A percentile compares a stretch with the other conserved stretches of the same genome.
These are phyloP conservation scores for Imleria badia DNA, from an alignment of 768 basidiomycete genomes.

Conservation along the genomic window DNA sequence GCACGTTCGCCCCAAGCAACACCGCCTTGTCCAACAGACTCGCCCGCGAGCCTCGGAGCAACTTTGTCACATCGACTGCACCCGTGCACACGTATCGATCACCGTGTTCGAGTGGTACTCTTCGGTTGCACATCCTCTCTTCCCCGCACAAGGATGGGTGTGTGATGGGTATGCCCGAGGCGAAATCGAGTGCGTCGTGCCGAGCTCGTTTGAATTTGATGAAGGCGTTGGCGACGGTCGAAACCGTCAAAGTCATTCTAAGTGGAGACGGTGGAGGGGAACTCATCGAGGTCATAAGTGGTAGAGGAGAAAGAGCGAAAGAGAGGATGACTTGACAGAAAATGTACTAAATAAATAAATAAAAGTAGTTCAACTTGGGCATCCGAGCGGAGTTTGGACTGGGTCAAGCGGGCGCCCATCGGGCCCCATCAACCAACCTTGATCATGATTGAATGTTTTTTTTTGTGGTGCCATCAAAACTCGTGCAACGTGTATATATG, in stretches of 20 bases:
- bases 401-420: background rate
- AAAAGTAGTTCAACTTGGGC: background rate
- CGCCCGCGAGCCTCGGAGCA: constrained; percentile 56
- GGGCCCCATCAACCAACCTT: too few species aligned
- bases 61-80: constrained; percentile 58
- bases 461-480: background rate
- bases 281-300: constrained; percentile 6
- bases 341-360: constrained; percentile 8
- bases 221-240: constrained; percentile 52
- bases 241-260: constrained; percentile 23
- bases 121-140: constrained; percentile 24
- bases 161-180: constrained; percentile 40
- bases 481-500: constrained; percentile 17
- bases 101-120: constrained; percentile 34
- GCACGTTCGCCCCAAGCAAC: constrained; percentile 52
- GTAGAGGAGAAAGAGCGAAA: background rate
- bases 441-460: background rate
- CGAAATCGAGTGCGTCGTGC: constrained; percentile 34
- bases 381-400: constrained; percentile 24
- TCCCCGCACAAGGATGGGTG: constrained; percentile 34
- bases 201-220: constrained; percentile 48
- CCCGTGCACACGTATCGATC: constrained; percentile 58
- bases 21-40: constrained; percentile 51
- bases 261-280: constrained; percentile 24
- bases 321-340: background rate